Conservation (phyloP, 176 grass and related monocot species). For the Triticum urartu region DNA sequence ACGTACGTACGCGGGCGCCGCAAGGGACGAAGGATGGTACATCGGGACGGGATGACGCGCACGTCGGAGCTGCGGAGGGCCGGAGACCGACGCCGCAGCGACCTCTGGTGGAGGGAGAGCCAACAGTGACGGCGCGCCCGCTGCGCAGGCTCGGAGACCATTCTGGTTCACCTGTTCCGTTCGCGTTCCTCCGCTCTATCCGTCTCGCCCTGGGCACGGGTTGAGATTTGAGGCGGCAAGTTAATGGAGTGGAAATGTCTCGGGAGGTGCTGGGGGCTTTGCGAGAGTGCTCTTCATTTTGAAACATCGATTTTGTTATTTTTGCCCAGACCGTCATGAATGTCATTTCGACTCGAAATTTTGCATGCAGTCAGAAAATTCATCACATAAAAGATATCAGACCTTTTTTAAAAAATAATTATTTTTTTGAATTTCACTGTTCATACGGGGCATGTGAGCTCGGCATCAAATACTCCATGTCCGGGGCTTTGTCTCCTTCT, state of each 20-base stretch:
- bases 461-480: too few relatives aligned
- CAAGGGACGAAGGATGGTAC: not conserved
- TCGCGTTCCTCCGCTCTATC: too few relatives aligned
- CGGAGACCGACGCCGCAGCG: not conserved
- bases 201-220: not conserved
- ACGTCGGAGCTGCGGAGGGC: not conserved
- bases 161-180: not conserved
- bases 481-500: not conserved
- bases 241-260: not conserved
- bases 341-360: too few relatives aligned
- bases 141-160: not conserved
- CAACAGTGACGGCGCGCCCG: constrained; percentile 37
- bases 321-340: too few relatives aligned
- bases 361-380: too few relatives aligned
- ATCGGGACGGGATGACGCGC: constrained; percentile 1
- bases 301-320: too few relatives aligned
- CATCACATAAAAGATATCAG: too few relatives aligned
- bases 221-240: not conserved
- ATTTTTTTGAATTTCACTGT: too few relatives aligned
- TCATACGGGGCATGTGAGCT: too few relatives aligned
- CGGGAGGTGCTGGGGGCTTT: not conserved
- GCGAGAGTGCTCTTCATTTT: too few relatives aligned
- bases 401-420: too few relatives aligned
- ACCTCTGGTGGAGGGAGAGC: not conserved
- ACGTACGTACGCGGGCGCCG: not conserved